Conservation (phyloP, 306 rosid genomes). For the Spatholobus suberectus region DNA sequence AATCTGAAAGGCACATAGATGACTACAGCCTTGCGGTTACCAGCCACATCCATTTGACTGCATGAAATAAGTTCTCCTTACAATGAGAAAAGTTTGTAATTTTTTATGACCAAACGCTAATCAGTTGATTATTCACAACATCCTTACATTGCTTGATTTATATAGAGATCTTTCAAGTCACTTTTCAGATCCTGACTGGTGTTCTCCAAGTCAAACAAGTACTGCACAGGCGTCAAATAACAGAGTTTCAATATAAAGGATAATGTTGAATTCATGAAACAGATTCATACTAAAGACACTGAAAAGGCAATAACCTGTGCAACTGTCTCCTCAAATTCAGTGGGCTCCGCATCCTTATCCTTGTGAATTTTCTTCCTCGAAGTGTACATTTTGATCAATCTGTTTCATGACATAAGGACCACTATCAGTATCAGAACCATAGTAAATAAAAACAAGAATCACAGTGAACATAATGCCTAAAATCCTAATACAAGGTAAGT, state of each 20-base stretch:
- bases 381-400: constrained; percentile 66
- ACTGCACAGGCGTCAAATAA: constrained; percentile 46
- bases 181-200: constrained; percentile 77
- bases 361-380: constrained; percentile 76
- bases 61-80: background rate
- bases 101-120: background rate
- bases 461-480: background rate
- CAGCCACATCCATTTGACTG: constrained; percentile 72
- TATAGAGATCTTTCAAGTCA: constrained; percentile 76
- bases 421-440: background rate
- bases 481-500: background rate
- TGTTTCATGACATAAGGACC: constrained; percentile 9
- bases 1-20: constrained; percentile 69
- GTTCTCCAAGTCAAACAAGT: constrained; percentile 80
- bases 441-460: background rate
- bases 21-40: constrained; percentile 75
- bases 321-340: constrained; percentile 76
- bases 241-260: background rate
- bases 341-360: constrained; percentile 70
- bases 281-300: background rate
- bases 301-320: constrained; percentile 58
- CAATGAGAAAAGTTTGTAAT: background rate
- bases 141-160: constrained; percentile 67
- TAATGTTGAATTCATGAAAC: background rate
- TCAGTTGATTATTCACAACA: background rate